Percentiles rank a stretch among this genome's conserved stretches.
Conservation (phyloP, 2,329 filamentous ascomycete species). For the Aspergillus floridensis region DNA sequence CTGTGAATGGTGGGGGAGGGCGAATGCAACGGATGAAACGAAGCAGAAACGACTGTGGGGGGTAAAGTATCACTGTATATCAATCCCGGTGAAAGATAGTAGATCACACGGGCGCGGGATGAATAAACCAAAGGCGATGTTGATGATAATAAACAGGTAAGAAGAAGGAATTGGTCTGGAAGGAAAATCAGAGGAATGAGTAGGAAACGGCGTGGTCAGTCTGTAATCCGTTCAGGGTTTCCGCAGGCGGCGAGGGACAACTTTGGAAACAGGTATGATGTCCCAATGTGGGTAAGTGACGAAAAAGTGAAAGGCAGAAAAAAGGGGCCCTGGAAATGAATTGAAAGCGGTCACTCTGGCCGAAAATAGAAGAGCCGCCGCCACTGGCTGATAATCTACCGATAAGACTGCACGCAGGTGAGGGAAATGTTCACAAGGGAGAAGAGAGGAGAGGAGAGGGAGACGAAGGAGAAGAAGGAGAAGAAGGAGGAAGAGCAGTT, state of each 20-base stretch:
- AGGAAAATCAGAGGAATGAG: not conserved
- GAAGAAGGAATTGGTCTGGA: too few relatives aligned
- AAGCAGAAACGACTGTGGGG: slow-evolving; percentile 9
- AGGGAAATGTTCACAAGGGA: too few relatives aligned
- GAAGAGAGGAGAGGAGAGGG: too few relatives aligned
- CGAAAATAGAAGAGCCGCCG: not conserved
- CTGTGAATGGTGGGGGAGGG: not conserved
- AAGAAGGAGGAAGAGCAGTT: too few relatives aligned
- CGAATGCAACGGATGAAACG: slow-evolving; percentile 1
- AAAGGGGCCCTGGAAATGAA: not conserved
- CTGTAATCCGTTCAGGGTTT: not conserved
- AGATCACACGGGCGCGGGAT: not conserved
- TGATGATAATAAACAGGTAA: not conserved
- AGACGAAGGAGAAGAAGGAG: too few relatives aligned
- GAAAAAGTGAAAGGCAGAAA: slow-evolving; percentile 3
- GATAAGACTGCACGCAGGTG: not conserved
- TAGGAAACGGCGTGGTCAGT: not conserved
- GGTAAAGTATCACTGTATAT: not conserved
- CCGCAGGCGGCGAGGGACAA: not conserved
- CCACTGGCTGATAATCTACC: not conserved
- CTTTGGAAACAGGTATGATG: not conserved
- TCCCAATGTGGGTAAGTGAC: not conserved
- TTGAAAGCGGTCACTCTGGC: not conserved
- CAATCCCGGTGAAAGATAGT: not conserved
- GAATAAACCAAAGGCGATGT: not conserved